Evolutionary conservation across 768 basidiomycete genomes (phyloP).

Genomic region (Pluteus cervinus): DNA sequence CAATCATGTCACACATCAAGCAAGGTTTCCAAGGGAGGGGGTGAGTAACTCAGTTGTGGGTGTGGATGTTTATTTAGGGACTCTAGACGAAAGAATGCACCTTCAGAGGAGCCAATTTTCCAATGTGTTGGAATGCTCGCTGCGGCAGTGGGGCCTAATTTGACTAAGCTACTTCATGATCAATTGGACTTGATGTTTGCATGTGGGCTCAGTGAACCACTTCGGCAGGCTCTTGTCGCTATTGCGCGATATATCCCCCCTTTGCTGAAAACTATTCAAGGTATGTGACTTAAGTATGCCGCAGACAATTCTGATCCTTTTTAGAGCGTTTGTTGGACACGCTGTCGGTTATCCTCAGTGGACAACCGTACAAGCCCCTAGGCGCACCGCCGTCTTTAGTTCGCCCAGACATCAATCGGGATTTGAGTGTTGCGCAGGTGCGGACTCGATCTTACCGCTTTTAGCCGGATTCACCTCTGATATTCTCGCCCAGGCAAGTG

Average conservation of each 20-base stretch:
- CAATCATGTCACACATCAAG: constrained; percentile 86
- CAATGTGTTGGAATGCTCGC: constrained; percentile 98
- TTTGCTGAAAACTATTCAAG: constrained; percentile 87
- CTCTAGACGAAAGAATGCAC: constrained; percentile 77
- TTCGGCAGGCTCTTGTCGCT: constrained; percentile 76
- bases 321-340: constrained; percentile 86
- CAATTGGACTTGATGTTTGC: constrained; percentile 96
- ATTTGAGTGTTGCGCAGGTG: constrained; percentile 47
- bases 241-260: constrained; percentile 88
- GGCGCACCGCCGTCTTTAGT: constrained; percentile 71
- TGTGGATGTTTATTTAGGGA: background rate
- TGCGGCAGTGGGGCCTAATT: constrained; percentile 88
- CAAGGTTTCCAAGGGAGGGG: constrained; percentile 82
- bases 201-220: constrained; percentile 85
- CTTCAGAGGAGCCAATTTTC: constrained; percentile 92
- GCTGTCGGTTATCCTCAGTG: constrained; percentile 73
- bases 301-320: background rate
- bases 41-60: constrained; percentile 31
- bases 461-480: background rate
- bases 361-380: constrained; percentile 80
- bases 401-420: constrained; percentile 41
- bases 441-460: background rate
- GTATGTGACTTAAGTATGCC: constrained; percentile 26
- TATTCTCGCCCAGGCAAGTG: constrained; percentile 34
- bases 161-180: constrained; percentile 94